Evolutionary conservation across 768 basidiomycete genomes (phyloP).

Genomic region (Dacryopinax primogenitus): DNA sequence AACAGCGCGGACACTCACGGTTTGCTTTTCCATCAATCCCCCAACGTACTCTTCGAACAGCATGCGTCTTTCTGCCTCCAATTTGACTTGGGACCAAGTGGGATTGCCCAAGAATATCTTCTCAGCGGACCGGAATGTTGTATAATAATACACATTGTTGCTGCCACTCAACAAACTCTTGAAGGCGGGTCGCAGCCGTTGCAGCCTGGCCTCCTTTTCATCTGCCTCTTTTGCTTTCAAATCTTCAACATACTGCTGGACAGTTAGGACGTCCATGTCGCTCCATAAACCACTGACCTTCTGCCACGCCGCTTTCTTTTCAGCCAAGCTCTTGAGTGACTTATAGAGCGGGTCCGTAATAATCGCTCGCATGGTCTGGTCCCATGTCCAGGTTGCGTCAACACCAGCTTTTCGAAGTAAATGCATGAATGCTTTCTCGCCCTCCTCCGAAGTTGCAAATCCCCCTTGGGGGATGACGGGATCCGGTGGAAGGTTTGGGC

Average conservation of each 20-base stretch:
- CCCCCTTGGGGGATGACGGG: conserved; percentile 84
- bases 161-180: conserved; percentile 75
- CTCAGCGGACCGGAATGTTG: conserved; percentile 81
- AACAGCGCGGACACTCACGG: conserved; percentile 42
- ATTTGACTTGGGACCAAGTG: conserved; percentile 77
- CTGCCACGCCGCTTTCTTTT: conserved; percentile 89
- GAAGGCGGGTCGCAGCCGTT: conserved; percentile 72
- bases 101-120: conserved; percentile 74
- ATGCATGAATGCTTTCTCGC: conserved; percentile 88
- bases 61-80: conserved; percentile 71
- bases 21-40: conserved; percentile 77
- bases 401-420: conserved; percentile 81
- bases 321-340: conserved; percentile 80
- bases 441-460: conserved; percentile 73
- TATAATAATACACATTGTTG: conserved; percentile 80
- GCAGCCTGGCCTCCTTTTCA: conserved; percentile 68
- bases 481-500: conserved; percentile 73
- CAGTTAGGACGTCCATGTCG: not conserved
- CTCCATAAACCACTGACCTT: conserved; percentile 43
- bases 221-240: conserved; percentile 73
- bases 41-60: conserved; percentile 87
- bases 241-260: conserved; percentile 55
- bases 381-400: conserved; percentile 92
- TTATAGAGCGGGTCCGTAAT: conserved; percentile 97
- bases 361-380: conserved; percentile 93